phyloP scores from a whole-genome alignment of 371 early-diverging fungal species.

The Mucor plumbeus region DNA sequence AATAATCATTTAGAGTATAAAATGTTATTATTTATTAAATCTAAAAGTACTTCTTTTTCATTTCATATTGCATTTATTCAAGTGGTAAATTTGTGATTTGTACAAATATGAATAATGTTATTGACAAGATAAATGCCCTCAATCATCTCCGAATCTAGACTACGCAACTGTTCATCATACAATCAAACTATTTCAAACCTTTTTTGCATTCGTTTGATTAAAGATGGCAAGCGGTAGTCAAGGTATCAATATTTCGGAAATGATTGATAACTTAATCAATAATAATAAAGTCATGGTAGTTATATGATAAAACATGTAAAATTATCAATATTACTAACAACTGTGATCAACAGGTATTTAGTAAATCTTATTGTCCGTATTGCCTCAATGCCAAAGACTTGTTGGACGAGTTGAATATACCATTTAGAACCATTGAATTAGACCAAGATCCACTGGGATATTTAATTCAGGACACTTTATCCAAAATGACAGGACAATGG shows the following conservation, averaged over 20 bases:
- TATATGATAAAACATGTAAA: too few relatives aligned
- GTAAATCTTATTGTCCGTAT: conserved; percentile 2
- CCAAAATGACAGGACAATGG: conserved; percentile 56
- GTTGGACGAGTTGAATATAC: background rate
- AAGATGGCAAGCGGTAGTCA: conserved; percentile 1
- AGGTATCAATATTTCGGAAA: background rate
- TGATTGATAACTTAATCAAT: background rate
- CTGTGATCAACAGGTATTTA: background rate
- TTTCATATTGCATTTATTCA: too few relatives aligned
- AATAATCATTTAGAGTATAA: too few relatives aligned
- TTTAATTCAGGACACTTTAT: conserved; percentile 73
- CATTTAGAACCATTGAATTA: background rate
- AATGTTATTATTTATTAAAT: too few relatives aligned
- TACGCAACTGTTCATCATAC: too few relatives aligned
- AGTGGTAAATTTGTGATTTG: too few relatives aligned
- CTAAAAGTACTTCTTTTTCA: too few relatives aligned
- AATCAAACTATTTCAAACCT: too few relatives aligned
- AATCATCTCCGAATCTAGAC: too few relatives aligned
- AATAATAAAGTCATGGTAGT: background rate
- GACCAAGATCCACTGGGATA: conserved; percentile 27
- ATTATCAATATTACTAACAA: background rate
- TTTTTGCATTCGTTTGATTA: too few relatives aligned
- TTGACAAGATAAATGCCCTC: too few relatives aligned
- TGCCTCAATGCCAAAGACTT: background rate
- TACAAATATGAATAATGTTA: too few relatives aligned